Percentiles rank a stretch among this genome's conserved stretches.
Conservation (phyloP, 148 eudicot genomes). For the Vaccinium myrtillus region DNA sequence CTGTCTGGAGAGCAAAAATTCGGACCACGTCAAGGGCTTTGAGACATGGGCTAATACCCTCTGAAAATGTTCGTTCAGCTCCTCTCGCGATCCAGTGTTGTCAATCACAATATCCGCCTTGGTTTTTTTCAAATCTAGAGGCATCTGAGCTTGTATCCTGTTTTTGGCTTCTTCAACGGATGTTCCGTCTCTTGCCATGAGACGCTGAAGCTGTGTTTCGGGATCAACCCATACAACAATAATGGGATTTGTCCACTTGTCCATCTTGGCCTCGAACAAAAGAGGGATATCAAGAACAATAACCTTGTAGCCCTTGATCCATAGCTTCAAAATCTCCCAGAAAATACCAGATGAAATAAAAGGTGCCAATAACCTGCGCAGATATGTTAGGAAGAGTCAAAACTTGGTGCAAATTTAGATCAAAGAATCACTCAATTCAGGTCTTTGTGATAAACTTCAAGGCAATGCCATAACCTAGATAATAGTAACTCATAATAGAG, state of each 20-base stretch:
- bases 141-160: constrained; percentile 89
- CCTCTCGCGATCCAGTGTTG: constrained; percentile 79
- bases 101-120: constrained; percentile 84
- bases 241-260: constrained; percentile 82
- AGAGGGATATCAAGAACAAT: constrained; percentile 88
- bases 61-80: constrained; percentile 55
- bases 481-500: background rate
- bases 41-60: constrained; percentile 52
- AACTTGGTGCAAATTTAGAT: background rate
- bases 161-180: constrained; percentile 66
- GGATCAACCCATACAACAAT: constrained; percentile 88
- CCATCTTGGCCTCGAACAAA: constrained; percentile 89
- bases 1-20: constrained; percentile 71
- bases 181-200: constrained; percentile 72
- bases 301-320: constrained; percentile 74
- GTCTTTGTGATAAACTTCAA: background rate
- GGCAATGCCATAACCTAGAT: background rate
- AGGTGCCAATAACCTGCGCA: constrained; percentile 76
- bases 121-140: constrained; percentile 63
- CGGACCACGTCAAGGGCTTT: constrained; percentile 81
- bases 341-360: constrained; percentile 75
- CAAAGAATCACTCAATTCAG: background rate
- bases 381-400: background rate
- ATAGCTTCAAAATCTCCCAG: constrained; percentile 64
- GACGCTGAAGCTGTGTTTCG: constrained; percentile 76